phyloP scores from a whole-genome alignment of 2,329 filamentous ascomycete genomes.

The Huntiella bhutanensis region DNA sequence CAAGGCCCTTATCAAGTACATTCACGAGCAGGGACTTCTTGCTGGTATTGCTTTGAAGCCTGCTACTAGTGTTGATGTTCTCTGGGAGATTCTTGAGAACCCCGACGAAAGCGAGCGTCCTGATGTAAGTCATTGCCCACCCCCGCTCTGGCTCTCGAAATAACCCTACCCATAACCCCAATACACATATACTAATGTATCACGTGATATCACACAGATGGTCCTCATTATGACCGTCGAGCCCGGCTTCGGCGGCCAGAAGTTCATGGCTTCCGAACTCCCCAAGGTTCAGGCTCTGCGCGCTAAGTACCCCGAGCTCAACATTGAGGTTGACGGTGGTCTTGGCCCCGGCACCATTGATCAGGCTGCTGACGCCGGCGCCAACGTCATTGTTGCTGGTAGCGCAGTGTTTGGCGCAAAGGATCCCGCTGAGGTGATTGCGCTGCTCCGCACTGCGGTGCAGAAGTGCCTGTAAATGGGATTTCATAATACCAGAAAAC shows the following conservation, averaged over 20 bases:
- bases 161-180: not conserved
- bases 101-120: constrained; percentile 56
- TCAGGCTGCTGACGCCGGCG: constrained; percentile 82
- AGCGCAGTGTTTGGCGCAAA: constrained; percentile 89
- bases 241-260: constrained; percentile 92
- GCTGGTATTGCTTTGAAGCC: constrained; percentile 95
- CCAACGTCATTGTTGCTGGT: constrained; percentile 94
- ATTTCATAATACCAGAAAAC: not conserved
- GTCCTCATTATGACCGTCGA: constrained; percentile 96
- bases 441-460: constrained; percentile 60
- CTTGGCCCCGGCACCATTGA: constrained; percentile 78
- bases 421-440: constrained; percentile 73
- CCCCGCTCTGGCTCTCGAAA: not conserved
- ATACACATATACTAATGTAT: constrained; percentile 5
- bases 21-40: constrained; percentile 72
- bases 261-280: constrained; percentile 92
- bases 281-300: constrained; percentile 81
- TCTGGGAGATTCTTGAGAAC: constrained; percentile 75
- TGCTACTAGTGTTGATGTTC: constrained; percentile 70
- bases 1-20: constrained; percentile 70
- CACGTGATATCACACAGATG: constrained; percentile 43
- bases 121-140: constrained; percentile 45
- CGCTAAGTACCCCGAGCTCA: constrained; percentile 68
- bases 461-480: constrained; percentile 28
- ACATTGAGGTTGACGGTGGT: constrained; percentile 95